Base-by-base conservation (phyloP, 768 basidiomycete genomes). In the Chalciporus pseudorubinellus region DNA sequence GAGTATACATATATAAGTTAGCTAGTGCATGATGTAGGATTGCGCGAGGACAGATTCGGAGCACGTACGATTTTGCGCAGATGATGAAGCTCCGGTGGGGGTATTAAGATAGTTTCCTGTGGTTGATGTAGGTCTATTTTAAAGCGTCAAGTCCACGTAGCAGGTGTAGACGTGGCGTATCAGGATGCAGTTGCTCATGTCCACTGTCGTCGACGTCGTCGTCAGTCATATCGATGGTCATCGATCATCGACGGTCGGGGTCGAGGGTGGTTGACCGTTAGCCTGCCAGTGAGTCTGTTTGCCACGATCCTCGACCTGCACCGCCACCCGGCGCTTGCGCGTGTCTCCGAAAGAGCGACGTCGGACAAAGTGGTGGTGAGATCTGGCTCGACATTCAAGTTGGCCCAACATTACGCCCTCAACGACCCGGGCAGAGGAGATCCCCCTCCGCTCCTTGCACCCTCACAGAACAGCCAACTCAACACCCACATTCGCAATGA, bases 401-500 rank as follows among this genome's bases (percentile, higher is more conserved):
- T 28, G 40, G 6, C 8, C 16, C 51, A 45, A 19, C 44, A 65
- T 60, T 18, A 24, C 52, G 24, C 51, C 24, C 39, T 38, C 54
- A 46, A 42, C 40, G 28, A 34, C 36, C n/a, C 45, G 24, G n/a
- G 13, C 4, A 4, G 67, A 67, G 57, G 57, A 63, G 36, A 67
- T 67, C 8, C 68, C 68, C 14, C 57, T 67, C 20, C 66, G 13
- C 13, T 19, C 42, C 13, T 31, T 60, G 11, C 34, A 44, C 47
- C 50, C 4, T 39, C 45, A 19, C 39, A n/a, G 16, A 26, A 41
- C 19, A 11, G 28, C 4, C 29, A 44, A 16, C 21, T 52, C 57
- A n/a, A 31, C 54, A 18, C 53, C 46, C 22, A 46, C 49, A 7
- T 56, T 61, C 3, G 61, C 65, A 10, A 70, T 72, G 69, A 72